Conservation (phyloP, 495 filamentous ascomycete genomes). For the Aspergillus indologenus region DNA sequence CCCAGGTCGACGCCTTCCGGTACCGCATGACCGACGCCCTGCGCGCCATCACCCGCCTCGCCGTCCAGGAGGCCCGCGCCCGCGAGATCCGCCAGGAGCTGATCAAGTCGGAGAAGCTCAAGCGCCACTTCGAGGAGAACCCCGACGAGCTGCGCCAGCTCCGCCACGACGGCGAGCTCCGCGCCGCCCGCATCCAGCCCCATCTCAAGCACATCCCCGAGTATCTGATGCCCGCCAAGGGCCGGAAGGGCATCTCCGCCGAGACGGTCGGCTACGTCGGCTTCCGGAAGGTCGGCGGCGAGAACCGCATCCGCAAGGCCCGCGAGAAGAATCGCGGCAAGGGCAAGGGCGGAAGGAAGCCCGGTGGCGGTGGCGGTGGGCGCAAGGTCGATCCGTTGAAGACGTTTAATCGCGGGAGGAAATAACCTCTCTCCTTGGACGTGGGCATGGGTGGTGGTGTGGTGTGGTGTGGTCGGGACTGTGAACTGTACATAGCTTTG, state of each 20-base stretch:
- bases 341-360: constrained; percentile 48
- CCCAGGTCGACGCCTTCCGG: constrained; percentile 84
- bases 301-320: constrained; percentile 71
- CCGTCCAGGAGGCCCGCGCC: constrained; percentile 84
- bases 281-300: constrained; percentile 65
- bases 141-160: constrained; percentile 82
- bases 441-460: no score
- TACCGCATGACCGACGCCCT: constrained; percentile 93
- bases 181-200: constrained; percentile 72
- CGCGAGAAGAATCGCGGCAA: constrained; percentile 58
- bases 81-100: constrained; percentile 86
- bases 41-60: constrained; percentile 73
- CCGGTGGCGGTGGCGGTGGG: constrained; percentile 32
- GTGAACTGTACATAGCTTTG: not conserved
- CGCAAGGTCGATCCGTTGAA: constrained; percentile 79
- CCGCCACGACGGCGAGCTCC: constrained; percentile 84
- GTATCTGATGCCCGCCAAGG: constrained; percentile 83
- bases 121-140: constrained; percentile 96
- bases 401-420: constrained; percentile 64
- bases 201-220: constrained; percentile 96
- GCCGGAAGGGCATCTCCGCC: constrained; percentile 60
- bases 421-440: constrained; percentile 17
- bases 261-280: constrained; percentile 70
- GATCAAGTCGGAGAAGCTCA: constrained; percentile 86
- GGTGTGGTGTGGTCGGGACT: not conserved